A percentile compares a stretch with the other conserved stretches of the same genome.
phyloP scores from a whole-genome alignment of 2,329 filamentous ascomycete species.

The Byssoonygena ceratinophila region DNA sequence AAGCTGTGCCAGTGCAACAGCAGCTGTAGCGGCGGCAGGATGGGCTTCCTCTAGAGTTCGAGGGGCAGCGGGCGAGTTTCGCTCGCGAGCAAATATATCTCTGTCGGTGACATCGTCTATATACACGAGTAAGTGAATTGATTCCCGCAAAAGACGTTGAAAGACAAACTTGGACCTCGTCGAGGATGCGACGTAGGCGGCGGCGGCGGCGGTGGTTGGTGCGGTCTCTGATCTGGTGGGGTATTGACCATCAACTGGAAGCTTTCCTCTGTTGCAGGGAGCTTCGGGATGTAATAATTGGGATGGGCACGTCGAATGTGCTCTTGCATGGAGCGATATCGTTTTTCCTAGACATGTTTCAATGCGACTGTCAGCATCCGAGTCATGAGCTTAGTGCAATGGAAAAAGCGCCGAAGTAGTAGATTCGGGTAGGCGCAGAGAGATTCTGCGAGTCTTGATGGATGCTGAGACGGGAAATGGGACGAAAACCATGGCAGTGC shows the following conservation, averaged over 20 bases:
- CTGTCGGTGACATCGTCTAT: conserved; percentile 50
- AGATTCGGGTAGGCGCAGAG: background rate
- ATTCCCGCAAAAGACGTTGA: background rate
- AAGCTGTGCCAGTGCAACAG: conserved; percentile 76
- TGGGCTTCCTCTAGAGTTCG: conserved; percentile 55
- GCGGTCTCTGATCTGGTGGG: conserved; percentile 62
- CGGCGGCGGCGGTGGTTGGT: conserved; percentile 35
- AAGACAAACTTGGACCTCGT: conserved; percentile 13
- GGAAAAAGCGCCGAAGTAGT: background rate
- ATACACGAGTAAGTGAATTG: conserved; percentile 10
- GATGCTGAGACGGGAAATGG: background rate
- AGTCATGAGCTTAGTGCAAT: background rate
- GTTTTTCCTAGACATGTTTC: conserved; percentile 58
- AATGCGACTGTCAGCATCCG: background rate
- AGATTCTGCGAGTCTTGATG: background rate
- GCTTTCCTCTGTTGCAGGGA: conserved; percentile 95
- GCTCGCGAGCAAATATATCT: conserved; percentile 58
- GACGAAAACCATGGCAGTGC: conserved; percentile 10
- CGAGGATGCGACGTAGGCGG: conserved; percentile 15
- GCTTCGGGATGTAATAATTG: conserved; percentile 93
- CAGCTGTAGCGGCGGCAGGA: conserved; percentile 63
- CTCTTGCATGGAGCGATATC: conserved; percentile 98
- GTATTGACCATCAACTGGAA: conserved; percentile 94
- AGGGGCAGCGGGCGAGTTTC: conserved; percentile 57
- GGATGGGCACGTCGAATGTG: conserved; percentile 95